These are phyloP conservation scores for Ganoderma leucocontextum DNA, from an alignment of 1,284 basidiomycete species.

Conservation along the genomic window DNA sequence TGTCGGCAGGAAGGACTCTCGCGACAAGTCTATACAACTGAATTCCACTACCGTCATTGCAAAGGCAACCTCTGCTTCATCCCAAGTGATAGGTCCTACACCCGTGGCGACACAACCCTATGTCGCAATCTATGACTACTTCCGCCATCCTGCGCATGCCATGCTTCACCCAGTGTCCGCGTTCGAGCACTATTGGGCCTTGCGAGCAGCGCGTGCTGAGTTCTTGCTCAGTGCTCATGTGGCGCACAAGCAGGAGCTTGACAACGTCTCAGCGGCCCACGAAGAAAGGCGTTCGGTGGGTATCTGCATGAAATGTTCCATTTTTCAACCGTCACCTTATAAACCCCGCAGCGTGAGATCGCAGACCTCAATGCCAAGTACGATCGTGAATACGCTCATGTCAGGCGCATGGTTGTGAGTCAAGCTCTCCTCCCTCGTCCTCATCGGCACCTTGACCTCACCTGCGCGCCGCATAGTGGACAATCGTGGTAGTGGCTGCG, in stretches of 20 bases:
- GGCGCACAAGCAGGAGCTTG: conserved; percentile 57
- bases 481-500: neutral
- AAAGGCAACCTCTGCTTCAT: neutral
- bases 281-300: conserved; percentile 57
- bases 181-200: conserved; percentile 65
- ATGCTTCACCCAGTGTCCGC: conserved; percentile 21
- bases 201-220: conserved; percentile 68
- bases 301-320: neutral
- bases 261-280: conserved; percentile 47
- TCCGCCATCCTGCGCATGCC: conserved; percentile 11
- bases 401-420: conserved; percentile 22
- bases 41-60: neutral
- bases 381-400: conserved; percentile 11
- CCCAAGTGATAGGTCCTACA: neutral
- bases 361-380: conserved; percentile 14
- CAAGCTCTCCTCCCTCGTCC: too few relatives aligned
- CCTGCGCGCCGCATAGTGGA: conserved; percentile 16
- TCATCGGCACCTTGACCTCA: neutral
- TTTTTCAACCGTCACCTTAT: too few relatives aligned
- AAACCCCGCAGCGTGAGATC: conserved; percentile 18
- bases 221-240: conserved; percentile 56
- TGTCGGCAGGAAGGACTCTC: neutral
- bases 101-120: neutral
- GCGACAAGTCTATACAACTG: neutral
- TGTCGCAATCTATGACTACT: conserved; percentile 11